phyloP scores from a whole-genome alignment of 2,329 filamentous ascomycete genomes.

The Blastomyces parvus region DNA sequence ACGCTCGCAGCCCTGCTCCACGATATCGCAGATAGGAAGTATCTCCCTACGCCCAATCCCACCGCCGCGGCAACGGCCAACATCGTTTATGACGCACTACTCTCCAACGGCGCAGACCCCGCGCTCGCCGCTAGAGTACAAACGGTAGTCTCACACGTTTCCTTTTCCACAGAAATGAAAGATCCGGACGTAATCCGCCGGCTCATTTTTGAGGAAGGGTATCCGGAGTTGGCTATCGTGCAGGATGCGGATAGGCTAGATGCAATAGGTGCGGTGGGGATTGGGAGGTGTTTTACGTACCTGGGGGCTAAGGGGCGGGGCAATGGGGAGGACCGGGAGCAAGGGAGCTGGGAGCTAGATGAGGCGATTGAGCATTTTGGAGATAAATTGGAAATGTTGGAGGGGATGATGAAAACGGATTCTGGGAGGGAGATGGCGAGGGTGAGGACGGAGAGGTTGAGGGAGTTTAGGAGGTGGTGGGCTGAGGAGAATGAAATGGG shows the following conservation, averaged over 20 bases:
- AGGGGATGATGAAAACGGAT: conserved; percentile 53
- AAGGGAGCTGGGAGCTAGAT: conserved; percentile 42
- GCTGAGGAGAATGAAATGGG: conserved; percentile 36
- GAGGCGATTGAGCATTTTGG: conserved; percentile 65
- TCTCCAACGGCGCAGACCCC: conserved; percentile 42
- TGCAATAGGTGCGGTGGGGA: conserved; percentile 76
- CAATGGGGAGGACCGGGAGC: conserved; percentile 20
- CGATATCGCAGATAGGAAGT: conserved; percentile 83
- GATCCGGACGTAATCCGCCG: conserved; percentile 51
- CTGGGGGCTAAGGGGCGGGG: conserved; percentile 51
- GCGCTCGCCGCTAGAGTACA: conserved; percentile 59
- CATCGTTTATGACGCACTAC: conserved; percentile 19
- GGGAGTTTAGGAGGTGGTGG: conserved; percentile 47
- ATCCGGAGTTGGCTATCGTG: conserved; percentile 72
- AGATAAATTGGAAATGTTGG: conserved; percentile 61
- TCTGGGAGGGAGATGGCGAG: conserved; percentile 43
- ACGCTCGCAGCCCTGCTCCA: conserved; percentile 69
- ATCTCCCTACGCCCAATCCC: conserved; percentile 36
- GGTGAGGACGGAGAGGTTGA: conserved; percentile 41
- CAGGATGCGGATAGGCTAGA: conserved; percentile 93
- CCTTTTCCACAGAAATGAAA: conserved; percentile 62
- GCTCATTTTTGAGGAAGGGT: conserved; percentile 44
- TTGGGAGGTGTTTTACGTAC: conserved; percentile 69
- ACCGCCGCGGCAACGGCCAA: conserved; percentile 11
- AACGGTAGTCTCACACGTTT: conserved; percentile 63